Evolutionary conservation across 768 basidiomycete genomes (phyloP).

Genomic region (Hemileccinum impolitum): DNA sequence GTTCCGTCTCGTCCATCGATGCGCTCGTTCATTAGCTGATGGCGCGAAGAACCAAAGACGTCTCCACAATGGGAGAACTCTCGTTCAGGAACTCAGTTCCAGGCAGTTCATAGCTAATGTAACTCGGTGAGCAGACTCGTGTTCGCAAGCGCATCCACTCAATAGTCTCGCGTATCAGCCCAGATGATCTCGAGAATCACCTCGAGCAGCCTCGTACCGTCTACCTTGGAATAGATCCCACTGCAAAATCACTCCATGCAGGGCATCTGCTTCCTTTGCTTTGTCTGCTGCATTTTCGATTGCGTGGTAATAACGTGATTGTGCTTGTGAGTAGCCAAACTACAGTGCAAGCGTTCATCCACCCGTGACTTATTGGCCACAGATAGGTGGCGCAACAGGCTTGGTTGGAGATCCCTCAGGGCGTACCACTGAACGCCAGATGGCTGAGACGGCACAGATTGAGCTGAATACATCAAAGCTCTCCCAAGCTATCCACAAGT

Average conservation of each 20-base stretch:
- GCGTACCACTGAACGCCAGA: conserved; percentile 72
- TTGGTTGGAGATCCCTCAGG: conserved; percentile 98
- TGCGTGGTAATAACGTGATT: conserved; percentile 79
- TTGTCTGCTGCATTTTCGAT: conserved; percentile 81
- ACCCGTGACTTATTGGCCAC: conserved; percentile 4
- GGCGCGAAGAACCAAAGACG: conserved; percentile 8
- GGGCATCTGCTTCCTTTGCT: conserved; percentile 92
- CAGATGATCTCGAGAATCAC: conserved; percentile 38
- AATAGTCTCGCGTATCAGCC: conserved; percentile 29
- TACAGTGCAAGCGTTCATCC: background rate
- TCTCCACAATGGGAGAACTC: conserved; percentile 18
- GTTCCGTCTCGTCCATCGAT: conserved; percentile 21
- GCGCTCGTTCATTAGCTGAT: conserved; percentile 5
- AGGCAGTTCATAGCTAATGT: conserved; percentile 36
- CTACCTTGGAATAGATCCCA: conserved; percentile 92
- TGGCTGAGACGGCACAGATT: conserved; percentile 57
- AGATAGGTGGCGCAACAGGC: conserved; percentile 97
- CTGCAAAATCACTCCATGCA: conserved; percentile 84
- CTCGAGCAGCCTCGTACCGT: conserved; percentile 46
- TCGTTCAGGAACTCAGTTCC: conserved; percentile 33
- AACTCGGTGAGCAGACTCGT: conserved; percentile 29
- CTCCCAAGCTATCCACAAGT: conserved; percentile 58
- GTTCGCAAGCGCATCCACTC: background rate
- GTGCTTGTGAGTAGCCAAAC: conserved; percentile 62
- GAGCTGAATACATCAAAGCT: conserved; percentile 64